Base-by-base conservation (phyloP, 164 flowering plant genomes). In the Pachysandra terminalis region DNA sequence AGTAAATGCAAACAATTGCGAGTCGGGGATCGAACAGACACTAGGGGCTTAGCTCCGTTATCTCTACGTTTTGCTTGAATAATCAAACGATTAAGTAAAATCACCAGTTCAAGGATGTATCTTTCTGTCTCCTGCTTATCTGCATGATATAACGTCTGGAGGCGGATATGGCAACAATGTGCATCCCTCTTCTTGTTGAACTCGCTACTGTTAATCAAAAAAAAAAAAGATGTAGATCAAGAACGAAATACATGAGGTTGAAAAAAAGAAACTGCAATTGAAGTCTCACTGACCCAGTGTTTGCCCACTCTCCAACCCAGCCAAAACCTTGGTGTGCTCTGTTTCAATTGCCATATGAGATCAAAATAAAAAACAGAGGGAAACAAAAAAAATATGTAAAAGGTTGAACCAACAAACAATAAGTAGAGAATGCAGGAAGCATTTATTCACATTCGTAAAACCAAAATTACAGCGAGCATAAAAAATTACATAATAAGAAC, bases 221-320 rank as follows among this genome's bases (percentile, higher is more conserved):
- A 32, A 32, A 32, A 3, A 32, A 32, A 32, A 32, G 7, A 32
- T 32, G 37, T 32, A 32, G 37, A 32, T 32, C 37, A 32, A 7
- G 7, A 32, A 32, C 3, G 7, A 32, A 32, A 56, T n/a, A n/a
- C n/a, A n/a, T n/a, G n/a, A n/a, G n/a, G n/a, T n/a, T n/a, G n/a
- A n/a, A 65, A 58, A 63, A 51, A 64, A 16, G 27, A 21, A 3
- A n/a, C 64, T 56, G 21, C 2, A 69, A 25, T 16, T 21, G 25
- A 48, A 56, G 59, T 12, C 23, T 35, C 45, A 77, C 90, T 80
- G 0, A 86, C 96, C 93, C 77, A 40, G 82, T 68, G 66, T 83
- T 87, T 40, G 96, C 96, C 93, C 96, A 88, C 65, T 88, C 93
- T 76, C 96, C 93, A 69, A 88, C 89, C 91, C 93, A 87, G 22